Base-by-base conservation (phyloP, 1,284 basidiomycete species). In the Hemileia vastatrix region DNA sequence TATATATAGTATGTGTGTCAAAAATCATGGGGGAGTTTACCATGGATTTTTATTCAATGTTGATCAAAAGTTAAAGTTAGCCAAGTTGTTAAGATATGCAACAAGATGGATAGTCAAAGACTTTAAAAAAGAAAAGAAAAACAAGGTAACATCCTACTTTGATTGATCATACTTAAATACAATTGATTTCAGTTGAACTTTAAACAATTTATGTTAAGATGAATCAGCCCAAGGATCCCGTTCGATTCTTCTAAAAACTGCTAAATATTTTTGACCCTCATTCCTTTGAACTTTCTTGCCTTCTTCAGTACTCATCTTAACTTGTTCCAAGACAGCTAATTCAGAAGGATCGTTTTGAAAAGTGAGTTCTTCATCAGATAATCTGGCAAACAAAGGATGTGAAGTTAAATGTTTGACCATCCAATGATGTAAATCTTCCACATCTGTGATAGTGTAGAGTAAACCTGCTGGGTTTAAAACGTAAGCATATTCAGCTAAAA, bases 381-480 rank as follows among this genome's bases (percentile, higher is more conserved):
- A 82, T 31, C 81, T 79, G 69, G 89, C 83, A 75, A 99, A 98
- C 15, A 95, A 79, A 0, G 93, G 91, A 75, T 93, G 94, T 0
- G 80, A 81, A 53, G 83, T 83, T 18, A 98, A 80, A 78, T 97
- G 94, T 6, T 82, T 80, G 58, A 84, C 86, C 91, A 97, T 98
- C 95, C 95, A 99, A 59, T 87, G 82, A 76, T 95, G 88, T 11
- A 99, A 81, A 73, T 97, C 91, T 65, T 84, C 82, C 24, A 99
- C 95, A 73, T 99, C 95, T 1, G 95, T 99, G 74, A 97, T 94
- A 6, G 94, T 97, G 79, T 98, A 99, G 13, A 97, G 81, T 70
- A 96, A 87, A 0, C 94, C 95, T 9, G 90, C 92, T 0, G 90
- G 88, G 27, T 84, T 83, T 23, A 98, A 82, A 21, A 90, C 86